Evolutionary conservation across 2,329 filamentous ascomycete genomes (phyloP), one percentile per base, ranked within the genome.

Genomic region (Phaeosphaeria sp.): DNA sequence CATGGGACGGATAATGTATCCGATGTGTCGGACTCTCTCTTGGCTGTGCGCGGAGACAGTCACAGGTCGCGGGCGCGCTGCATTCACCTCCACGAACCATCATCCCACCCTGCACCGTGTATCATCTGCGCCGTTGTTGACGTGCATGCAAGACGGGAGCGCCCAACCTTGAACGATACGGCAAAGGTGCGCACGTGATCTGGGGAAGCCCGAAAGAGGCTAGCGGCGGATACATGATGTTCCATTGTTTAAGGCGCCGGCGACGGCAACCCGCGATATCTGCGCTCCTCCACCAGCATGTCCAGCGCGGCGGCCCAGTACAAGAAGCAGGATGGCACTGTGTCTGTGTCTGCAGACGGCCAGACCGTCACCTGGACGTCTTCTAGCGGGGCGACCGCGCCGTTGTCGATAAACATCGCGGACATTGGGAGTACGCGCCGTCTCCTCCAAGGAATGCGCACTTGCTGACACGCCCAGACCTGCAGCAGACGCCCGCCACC

Each of bases 281-380:
- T 48, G 51, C 55, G 44, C 57, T 59, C 57, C 45, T 59, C 61
- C 57, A 56, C 59, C 67, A 74, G 58, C 67, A 78, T 78, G 76
- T 72, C 74, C 53, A 67, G 69, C 61, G 74, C 73, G 56, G 68
- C 73, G 51, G 73, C 76, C 33, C 74, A 89, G 57, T 98, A 95
- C 84, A 98, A 97, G 81, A 99, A 98, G 83, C 95, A 96, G 79
- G 91, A 98, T 82, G 95, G 95, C 75, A 86, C 87, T 59, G 81
- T 99, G 71, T 86, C 87, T 24, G 83, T 98, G 67, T 88, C 91
- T 17, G 81, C 85, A 55, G 92, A 97, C 77, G 84, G 87, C 70
- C 86, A 86, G 71, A 87, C 84, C 39, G 86, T 98, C 60, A 89
- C 87, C 75, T 99, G 94, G 94, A 91, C 88, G 30, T 91, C 92